Evolutionary conservation across 2,329 filamentous ascomycete genomes (phyloP).

Genomic region (Periconia digitata): DNA sequence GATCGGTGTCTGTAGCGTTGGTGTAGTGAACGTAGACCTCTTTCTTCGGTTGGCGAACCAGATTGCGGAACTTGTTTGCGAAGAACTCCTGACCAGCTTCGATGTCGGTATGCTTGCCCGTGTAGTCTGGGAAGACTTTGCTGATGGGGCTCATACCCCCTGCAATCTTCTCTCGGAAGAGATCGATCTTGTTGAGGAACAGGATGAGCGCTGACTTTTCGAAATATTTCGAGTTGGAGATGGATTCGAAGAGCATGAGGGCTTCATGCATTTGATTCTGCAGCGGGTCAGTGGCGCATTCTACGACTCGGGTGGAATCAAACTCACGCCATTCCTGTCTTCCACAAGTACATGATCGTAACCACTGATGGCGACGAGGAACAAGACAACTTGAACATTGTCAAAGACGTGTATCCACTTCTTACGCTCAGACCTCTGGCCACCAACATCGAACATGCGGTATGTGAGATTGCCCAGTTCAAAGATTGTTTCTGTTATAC

Average conservation of each 20-base stretch:
- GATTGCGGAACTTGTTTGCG: slow-evolving; percentile 53
- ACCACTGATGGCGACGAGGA: slow-evolving; percentile 91
- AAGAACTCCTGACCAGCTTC: slow-evolving; percentile 54
- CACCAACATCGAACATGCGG: slow-evolving; percentile 95
- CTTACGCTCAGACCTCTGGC: slow-evolving; percentile 89
- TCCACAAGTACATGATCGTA: slow-evolving; percentile 97
- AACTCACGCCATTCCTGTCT: slow-evolving; percentile 88
- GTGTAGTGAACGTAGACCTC: slow-evolving; percentile 57
- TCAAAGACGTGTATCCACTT: slow-evolving; percentile 99
- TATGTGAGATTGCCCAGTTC: slow-evolving; percentile 90
- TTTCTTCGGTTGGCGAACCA: slow-evolving; percentile 53
- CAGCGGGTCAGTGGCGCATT: slow-evolving; percentile 9
- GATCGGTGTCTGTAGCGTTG: slow-evolving; percentile 55
- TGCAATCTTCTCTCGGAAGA: slow-evolving; percentile 54
- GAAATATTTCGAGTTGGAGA: slow-evolving; percentile 56
- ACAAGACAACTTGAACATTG: slow-evolving; percentile 87
- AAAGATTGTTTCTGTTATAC: slow-evolving; percentile 94
- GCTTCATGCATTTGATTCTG: slow-evolving; percentile 60
- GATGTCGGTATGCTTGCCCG: slow-evolving; percentile 47
- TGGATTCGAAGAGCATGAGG: slow-evolving; percentile 56
- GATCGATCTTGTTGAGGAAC: slow-evolving; percentile 57
- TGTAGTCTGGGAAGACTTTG: slow-evolving; percentile 54
- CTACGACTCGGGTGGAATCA: background rate
- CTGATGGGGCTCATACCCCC: slow-evolving; percentile 50
- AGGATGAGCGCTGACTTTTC: slow-evolving; percentile 55